A percentile compares a stretch with the other conserved stretches of the same genome.
Conservation (phyloP, 176 grass and related monocot species). For the Avena sativa region DNA sequence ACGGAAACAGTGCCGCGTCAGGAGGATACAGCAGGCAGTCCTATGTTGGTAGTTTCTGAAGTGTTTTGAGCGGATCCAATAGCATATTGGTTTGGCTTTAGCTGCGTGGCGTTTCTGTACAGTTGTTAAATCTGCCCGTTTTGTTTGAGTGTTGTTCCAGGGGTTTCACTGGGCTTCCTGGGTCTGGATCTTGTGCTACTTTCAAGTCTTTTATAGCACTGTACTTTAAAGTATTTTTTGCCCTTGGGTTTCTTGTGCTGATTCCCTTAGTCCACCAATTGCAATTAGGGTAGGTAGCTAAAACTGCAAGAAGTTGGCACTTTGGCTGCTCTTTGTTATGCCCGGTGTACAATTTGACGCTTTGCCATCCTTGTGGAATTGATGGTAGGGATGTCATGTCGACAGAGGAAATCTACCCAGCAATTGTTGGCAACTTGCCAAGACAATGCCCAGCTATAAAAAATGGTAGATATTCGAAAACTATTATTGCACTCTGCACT, state of each 20-base stretch:
- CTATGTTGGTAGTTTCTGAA: conserved; percentile 58
- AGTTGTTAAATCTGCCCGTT: conserved; percentile 1
- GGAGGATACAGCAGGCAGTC: conserved; percentile 55
- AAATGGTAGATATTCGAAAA: neutral
- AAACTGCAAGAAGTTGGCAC: neutral
- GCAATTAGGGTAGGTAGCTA: neutral
- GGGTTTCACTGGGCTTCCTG: neutral
- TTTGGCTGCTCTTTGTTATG: neutral
- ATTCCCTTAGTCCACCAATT: neutral
- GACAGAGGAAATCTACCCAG: neutral
- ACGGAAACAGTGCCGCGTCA: conserved; percentile 39
- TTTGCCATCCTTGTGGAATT: neutral
- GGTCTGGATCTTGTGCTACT: conserved; percentile 20
- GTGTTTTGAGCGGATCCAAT: neutral
- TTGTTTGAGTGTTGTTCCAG: neutral
- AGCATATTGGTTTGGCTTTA: conserved; percentile 20
- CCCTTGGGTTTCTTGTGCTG: neutral
- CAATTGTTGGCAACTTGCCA: neutral
- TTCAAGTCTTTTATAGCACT: neutral
- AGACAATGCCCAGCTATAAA: neutral
- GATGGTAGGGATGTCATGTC: neutral
- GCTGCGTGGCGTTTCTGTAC: conserved; percentile 34
- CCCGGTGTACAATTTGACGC: neutral
- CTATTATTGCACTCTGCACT: neutral
- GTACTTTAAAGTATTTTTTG: neutral